phyloP scores from a whole-genome alignment of 2,329 filamentous ascomycete genomes.

The Epichloe festucae region DNA sequence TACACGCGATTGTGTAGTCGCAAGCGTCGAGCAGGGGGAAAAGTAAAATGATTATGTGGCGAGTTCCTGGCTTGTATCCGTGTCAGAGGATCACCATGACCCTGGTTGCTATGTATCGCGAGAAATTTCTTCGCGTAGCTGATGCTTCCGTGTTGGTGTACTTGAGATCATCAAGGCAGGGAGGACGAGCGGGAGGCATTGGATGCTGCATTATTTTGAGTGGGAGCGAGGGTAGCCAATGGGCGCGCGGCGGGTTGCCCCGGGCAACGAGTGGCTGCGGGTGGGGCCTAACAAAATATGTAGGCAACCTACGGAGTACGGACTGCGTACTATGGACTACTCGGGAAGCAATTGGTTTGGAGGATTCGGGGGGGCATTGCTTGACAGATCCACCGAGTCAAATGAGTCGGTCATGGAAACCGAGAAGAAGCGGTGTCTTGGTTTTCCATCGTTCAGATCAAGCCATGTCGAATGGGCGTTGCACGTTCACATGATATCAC shows the following conservation, averaged over 20 bases:
- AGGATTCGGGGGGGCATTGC: not conserved
- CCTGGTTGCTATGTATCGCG: constrained; percentile 13
- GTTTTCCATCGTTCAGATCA: no score
- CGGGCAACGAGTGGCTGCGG: constrained; percentile 14
- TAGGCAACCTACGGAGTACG: not conserved
- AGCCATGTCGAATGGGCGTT: not conserved
- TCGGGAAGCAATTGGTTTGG: no score
- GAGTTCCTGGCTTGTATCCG: constrained; percentile 17
- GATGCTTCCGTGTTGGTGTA: constrained; percentile 21
- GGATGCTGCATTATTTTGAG: constrained; percentile 16
- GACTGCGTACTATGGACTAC: no score
- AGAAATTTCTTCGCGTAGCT: constrained; percentile 14
- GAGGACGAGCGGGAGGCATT: constrained; percentile 2
- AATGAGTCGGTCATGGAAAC: not conserved
- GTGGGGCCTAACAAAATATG: not conserved
- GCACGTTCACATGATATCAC: no score
- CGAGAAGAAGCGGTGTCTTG: not conserved
- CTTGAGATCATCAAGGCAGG: constrained; percentile 5
- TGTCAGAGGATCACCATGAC: constrained; percentile 26
- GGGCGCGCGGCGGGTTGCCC: constrained; percentile 16
- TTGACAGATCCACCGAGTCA: not conserved
- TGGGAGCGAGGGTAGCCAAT: constrained; percentile 15
- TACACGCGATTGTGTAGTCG: not conserved
- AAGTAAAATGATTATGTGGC: constrained; percentile 11
- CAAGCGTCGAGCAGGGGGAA: constrained; percentile 7